Conservation (phyloP, 768 basidiomycete species). For the Pisolithus marmoratus region DNA sequence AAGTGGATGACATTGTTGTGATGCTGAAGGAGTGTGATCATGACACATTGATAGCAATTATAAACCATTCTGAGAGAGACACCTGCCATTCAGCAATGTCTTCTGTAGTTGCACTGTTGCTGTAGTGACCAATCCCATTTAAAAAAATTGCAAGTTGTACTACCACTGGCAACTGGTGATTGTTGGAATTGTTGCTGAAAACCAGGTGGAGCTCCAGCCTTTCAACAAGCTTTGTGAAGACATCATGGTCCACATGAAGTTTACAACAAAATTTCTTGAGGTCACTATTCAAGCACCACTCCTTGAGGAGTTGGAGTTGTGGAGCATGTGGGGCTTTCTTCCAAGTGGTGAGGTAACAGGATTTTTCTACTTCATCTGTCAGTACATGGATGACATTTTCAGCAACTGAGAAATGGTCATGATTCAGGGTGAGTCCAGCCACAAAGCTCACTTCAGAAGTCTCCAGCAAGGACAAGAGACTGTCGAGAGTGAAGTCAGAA, state of each 20-base stretch:
- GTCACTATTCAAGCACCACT: too few relatives aligned
- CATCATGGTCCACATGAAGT: too few relatives aligned
- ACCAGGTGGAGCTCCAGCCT: too few relatives aligned
- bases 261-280: too few relatives aligned
- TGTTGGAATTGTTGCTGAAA: too few relatives aligned
- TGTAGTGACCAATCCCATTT: constrained; percentile 20
- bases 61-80: constrained; percentile 12
- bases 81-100: constrained; percentile 19
- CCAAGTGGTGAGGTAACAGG: background rate
- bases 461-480: background rate
- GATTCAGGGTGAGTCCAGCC: background rate
- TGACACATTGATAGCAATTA: constrained; percentile 12
- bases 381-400: background rate
- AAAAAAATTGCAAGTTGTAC: constrained; percentile 27
- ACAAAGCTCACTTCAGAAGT: background rate
- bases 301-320: too few relatives aligned
- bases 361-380: background rate
- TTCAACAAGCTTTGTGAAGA: too few relatives aligned
- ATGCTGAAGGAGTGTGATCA: constrained; percentile 8
- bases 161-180: constrained; percentile 20
- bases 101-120: constrained; percentile 6
- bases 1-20: constrained; percentile 8
- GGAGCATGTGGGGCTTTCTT: too few relatives aligned
- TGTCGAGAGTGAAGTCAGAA: background rate
- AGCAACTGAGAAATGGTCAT: background rate